These are phyloP conservation scores for Cystoderma amianthinum DNA, from an alignment of 768 basidiomycete genomes.

Conservation along the genomic window DNA sequence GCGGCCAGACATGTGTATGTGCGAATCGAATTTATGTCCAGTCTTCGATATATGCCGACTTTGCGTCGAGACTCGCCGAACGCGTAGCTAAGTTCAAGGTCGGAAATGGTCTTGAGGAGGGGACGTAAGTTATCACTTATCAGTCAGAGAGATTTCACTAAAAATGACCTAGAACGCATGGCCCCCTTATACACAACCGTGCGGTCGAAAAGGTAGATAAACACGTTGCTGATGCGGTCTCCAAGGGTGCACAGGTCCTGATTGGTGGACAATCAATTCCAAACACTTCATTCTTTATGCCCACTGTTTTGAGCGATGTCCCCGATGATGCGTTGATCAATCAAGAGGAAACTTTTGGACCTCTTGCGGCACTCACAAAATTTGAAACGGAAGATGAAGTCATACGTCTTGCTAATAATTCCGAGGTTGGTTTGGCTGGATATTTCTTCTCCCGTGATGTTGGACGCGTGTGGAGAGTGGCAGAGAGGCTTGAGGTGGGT, in stretches of 20 bases:
- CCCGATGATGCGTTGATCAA: conserved; percentile 56
- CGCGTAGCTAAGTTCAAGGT: conserved; percentile 79
- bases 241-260: conserved; percentile 80
- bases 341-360: conserved; percentile 93
- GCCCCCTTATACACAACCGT: conserved; percentile 85
- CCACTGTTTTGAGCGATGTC: conserved; percentile 88
- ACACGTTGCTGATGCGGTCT: conserved; percentile 86
- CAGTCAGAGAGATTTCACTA: background rate
- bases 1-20: conserved; percentile 83
- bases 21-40: conserved; percentile 94
- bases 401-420: conserved; percentile 74
- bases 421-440: conserved; percentile 83
- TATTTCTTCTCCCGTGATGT: conserved; percentile 89
- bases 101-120: conserved; percentile 79
- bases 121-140: conserved; percentile 43
- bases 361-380: conserved; percentile 77
- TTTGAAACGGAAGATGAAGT: conserved; percentile 96
- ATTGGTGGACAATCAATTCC: conserved; percentile 76
- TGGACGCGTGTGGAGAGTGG: conserved; percentile 88
- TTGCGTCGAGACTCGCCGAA: conserved; percentile 80
- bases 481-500: conserved; percentile 90
- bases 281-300: conserved; percentile 65
- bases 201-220: conserved; percentile 80
- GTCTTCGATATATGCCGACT: conserved; percentile 85
- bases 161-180: conserved; percentile 63